phyloP scores from a whole-genome alignment of 2,329 filamentous ascomycete genomes.

The Fusarium clavum region DNA sequence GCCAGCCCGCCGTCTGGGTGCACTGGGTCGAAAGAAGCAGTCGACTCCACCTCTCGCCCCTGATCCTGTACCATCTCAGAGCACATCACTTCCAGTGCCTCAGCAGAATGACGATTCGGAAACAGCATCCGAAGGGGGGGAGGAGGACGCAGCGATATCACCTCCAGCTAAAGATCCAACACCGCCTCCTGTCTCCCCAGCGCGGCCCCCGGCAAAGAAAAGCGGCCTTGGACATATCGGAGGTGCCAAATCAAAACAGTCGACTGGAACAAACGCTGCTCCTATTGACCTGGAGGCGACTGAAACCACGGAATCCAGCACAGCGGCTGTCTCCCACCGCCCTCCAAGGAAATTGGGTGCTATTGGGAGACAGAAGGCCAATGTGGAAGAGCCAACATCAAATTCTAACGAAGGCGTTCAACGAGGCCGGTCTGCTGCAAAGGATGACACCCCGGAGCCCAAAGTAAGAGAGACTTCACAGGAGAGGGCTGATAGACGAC shows the following conservation, averaged over 20 bases:
- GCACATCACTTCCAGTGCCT: conserved; percentile 1
- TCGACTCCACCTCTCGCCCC: conserved; percentile 44
- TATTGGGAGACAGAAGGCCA: conserved; percentile 50
- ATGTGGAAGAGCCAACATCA: conserved; percentile 7
- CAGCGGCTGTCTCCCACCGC: conserved; percentile 14
- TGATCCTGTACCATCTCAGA: conserved; percentile 14
- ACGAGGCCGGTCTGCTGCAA: conserved; percentile 31
- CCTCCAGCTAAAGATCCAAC: conserved; percentile 27
- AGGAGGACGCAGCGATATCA: conserved; percentile 47
- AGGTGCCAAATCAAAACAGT: conserved; percentile 43
- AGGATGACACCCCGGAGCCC: conserved; percentile 46
- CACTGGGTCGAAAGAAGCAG: conserved; percentile 51
- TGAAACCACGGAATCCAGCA: conserved; percentile 11
- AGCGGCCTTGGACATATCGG: conserved; percentile 58
- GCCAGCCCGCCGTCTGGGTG: conserved; percentile 49
- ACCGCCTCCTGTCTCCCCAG: conserved; percentile 40
- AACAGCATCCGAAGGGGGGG: conserved; percentile 59
- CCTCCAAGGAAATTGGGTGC: conserved; percentile 49
- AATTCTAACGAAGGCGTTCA: conserved; percentile 36
- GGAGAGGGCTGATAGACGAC: conserved; percentile 61
- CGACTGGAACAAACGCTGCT: conserved; percentile 13
- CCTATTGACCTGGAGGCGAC: conserved; percentile 13
- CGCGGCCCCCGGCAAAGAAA: conserved; percentile 45
- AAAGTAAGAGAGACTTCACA: conserved; percentile 57
- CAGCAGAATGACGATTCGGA: conserved; percentile 50